Evolutionary conservation across 257 asterid species (phyloP), one percentile per base, ranked within the genome.

Genomic region (Rhazya stricta): DNA sequence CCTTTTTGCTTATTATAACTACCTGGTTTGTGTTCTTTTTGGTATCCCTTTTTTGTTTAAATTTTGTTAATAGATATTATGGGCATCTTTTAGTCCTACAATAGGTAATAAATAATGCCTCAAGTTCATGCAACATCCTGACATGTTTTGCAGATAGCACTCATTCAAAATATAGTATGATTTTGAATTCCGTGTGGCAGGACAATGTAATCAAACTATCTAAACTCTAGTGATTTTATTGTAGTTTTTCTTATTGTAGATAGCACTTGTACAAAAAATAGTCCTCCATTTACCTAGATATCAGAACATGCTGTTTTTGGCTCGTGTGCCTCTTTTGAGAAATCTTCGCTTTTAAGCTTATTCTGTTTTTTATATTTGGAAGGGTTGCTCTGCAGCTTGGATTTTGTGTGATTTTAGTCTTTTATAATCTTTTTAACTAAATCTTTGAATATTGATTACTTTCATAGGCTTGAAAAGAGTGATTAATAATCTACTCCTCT

Each of bases 401-500:
- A 39, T 27, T 12, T 54, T 37, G 42, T 48, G 45, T 19, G 43
- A 30, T 32, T 50, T 32, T 19, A 9, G 62, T 50, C 3, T 39
- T 48, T 72, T 3, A 32, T 25, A 18, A 2, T n/a, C 37, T 71
- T n/a, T 36, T 42, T 57, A 25, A 13, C 56, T 62, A 63, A 32
- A 30, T 15, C 9, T n/a, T 39, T 36, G 3, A 13, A n/a, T 53
- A n/a, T 27, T 8, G 9, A 53, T 36, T 37, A 32, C 56, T 23
- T 12, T 37, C 30, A 4, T 30, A 25, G 60, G 23, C 5, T 29
- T 18, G 30, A 8, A 51, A 32, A 36, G 43, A 68, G 41, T 72
- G 23, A 67, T 48, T 57, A 67, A 76, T 13, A 16, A 63, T 32
- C 62, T 18, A 56, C 48, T 75, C 34, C 6, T 74, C 76, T 62